These are phyloP conservation scores for Haplographium delicatum DNA, from an alignment of 495 filamentous ascomycete species.

Conservation along the genomic window DNA sequence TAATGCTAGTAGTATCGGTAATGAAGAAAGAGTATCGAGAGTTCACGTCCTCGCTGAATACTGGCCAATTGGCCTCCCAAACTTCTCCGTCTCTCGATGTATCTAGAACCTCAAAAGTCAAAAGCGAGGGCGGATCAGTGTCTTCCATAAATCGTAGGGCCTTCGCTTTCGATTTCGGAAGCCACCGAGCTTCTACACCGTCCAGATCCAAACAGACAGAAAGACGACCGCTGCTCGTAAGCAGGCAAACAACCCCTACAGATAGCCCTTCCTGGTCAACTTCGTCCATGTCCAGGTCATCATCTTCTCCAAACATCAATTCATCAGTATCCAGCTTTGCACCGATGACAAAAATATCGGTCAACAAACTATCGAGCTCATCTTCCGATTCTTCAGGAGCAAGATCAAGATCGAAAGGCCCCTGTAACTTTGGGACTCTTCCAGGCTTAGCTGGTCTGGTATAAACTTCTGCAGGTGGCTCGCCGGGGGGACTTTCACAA, in stretches of 20 bases:
- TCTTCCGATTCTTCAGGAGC: constrained; percentile 60
- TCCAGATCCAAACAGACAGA: constrained; percentile 76
- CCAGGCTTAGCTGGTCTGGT: constrained; percentile 65
- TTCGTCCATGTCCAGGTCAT: constrained; percentile 47
- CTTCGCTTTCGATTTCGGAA: constrained; percentile 45
- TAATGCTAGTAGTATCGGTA: constrained; percentile 65
- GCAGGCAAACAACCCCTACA: constrained; percentile 65
- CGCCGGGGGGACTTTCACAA: constrained; percentile 33
- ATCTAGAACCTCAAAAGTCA: constrained; percentile 55
- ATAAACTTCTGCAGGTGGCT: constrained; percentile 54
- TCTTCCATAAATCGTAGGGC: constrained; percentile 14
- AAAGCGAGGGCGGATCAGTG: constrained; percentile 31
- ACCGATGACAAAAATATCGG: constrained; percentile 50
- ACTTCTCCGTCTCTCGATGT: constrained; percentile 47
- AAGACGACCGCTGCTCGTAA: constrained; percentile 66
- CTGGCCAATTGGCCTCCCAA: constrained; percentile 57
- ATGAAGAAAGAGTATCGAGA: constrained; percentile 77
- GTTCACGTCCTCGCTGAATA: constrained; percentile 65
- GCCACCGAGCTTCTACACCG: constrained; percentile 79
- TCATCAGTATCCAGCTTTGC: constrained; percentile 49
- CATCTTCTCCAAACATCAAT: constrained; percentile 57
- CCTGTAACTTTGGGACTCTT: constrained; percentile 72
- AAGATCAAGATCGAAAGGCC: constrained; percentile 69
- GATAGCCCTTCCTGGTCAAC: constrained; percentile 61
- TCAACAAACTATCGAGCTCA: constrained; percentile 59